These are phyloP conservation scores for Coemansia sp. DNA, from an alignment of 192 early-diverging fungal genomes.

Conservation along the genomic window DNA sequence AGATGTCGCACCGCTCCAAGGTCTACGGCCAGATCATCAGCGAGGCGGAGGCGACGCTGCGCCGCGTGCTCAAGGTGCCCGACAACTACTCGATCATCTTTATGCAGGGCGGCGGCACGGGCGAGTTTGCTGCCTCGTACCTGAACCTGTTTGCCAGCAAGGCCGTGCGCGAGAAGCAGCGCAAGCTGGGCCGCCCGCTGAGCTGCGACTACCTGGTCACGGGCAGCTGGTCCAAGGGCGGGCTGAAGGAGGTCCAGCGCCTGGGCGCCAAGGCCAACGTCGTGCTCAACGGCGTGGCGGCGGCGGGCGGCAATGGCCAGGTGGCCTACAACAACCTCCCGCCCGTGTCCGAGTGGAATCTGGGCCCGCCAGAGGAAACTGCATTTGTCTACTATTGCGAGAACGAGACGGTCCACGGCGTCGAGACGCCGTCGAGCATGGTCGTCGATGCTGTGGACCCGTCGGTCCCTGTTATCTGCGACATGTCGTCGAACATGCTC, in stretches of 20 bases:
- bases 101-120: constrained; percentile 92
- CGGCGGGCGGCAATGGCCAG: constrained; percentile 44
- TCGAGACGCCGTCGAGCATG: constrained; percentile 61
- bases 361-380: constrained; percentile 58
- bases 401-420: constrained; percentile 97
- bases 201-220: constrained; percentile 87
- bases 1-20: constrained; percentile 89
- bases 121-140: constrained; percentile 84
- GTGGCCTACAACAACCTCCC: constrained; percentile 53
- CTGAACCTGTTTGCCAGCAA: constrained; percentile 79
- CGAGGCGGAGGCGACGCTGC: constrained; percentile 67
- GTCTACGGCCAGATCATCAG: constrained; percentile 72
- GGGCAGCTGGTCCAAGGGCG: constrained; percentile 87
- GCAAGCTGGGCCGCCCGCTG: constrained; percentile 37
- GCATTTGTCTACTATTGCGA: constrained; percentile 95
- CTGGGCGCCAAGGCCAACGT: constrained; percentile 78
- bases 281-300: constrained; percentile 65
- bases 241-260: constrained; percentile 73
- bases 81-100: constrained; percentile 87
- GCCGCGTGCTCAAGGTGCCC: constrained; percentile 70
- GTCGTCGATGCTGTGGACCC: constrained; percentile 42
- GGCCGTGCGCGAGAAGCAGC: constrained; percentile 39
- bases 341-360: constrained; percentile 57
- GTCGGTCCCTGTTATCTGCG: constrained; percentile 78
- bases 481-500: constrained; percentile 84